Base-by-base conservation (phyloP, 2,329 filamentous ascomycete species). In the Arthroderma uncinatum region DNA sequence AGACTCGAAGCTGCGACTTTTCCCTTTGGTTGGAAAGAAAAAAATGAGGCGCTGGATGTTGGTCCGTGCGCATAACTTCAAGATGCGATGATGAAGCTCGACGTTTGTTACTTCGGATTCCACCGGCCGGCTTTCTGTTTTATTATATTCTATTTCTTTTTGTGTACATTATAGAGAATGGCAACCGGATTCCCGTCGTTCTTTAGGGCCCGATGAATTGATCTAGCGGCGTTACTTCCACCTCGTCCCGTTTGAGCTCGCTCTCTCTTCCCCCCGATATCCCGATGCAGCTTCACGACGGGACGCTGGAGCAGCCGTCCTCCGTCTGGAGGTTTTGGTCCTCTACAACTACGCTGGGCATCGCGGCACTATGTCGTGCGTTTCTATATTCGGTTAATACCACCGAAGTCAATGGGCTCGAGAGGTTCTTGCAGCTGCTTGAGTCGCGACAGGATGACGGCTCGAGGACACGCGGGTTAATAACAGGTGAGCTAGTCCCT, bases 351-450 rank as follows among this genome's bases (percentile, higher is more conserved):
- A 89, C 95, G 79, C 85, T 86, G 64, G 71, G 84, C 9, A 85
- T 89, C 0, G 86, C 84, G 52, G 72, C 83, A 28, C 63, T 94
- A 5, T 89, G 83, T 57, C 82, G 87, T 60, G 78, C 76, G 1
- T 96, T 97, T 67, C 73, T 96, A 44, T 86, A 83, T 62, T 82
- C 81, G 0, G 71, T 92, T 61, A 94, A 87, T 70, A 80, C 78
- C 25, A 83, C 89, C 50, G 84, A 96, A 69, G 82, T 88, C 4
- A 79, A 83, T 64, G 92, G 92, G 0, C 75, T 94, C 60, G 83
- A 90, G 52, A 74, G 78, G 9, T 93, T 98, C 62, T 74, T 93
- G 36, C 76, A 83, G 53, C 74, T 92, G 3, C 74, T 97, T 37
- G 90, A 96, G 64, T 79, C 81, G 63, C 81, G 92, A 60, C 78